Base-by-base conservation (phyloP, 2,329 filamentous ascomycete genomes). In the Verticillium tricorpus region DNA sequence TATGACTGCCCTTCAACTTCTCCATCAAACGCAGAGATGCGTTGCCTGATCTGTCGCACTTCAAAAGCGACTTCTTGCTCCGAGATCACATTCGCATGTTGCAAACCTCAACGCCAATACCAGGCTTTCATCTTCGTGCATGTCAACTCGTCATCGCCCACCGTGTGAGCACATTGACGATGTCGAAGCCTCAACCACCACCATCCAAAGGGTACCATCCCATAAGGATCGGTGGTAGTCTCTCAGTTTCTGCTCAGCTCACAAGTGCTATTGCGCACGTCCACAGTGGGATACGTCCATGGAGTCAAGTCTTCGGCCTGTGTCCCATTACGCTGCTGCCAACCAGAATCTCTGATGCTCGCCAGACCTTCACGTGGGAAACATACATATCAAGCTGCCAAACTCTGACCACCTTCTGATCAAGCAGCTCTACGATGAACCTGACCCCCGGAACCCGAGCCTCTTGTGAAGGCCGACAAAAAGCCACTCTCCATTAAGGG, bases 171-270 rank as follows among this genome's bases (percentile, higher is more conserved):
- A 60, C 31, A 67, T 71, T 1, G 61, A 68, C 25, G 66, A 64
- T n/a, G 71, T 70, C 17, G 70, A 72, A 61, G 19, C 7, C 62
- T 68, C 1, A 59, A 65, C 15, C 14, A 68, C 57, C 78, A 79
- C 62, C 59, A 62, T 9, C 67, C 66, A 2, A 74, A 75, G 5
- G 75, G 11, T 78, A 75, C 63, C 74, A 79, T 59, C 76, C 77
- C 3, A 67, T 77, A 14, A 64, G 67, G 17, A 70, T 79, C n/a
- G 74, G 71, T 17, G 72, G 78, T 37, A 66, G 60, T 34, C 58
- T 69, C 2, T 70, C 70, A 57, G 62, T 73, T 31, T 66, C 69
- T 60, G 67, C 67, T 22, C 71, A 73, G 58, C 65, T 72, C 34
- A 63, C 57, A 19, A 68, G 72, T 31, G 73, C 68, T 28, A 68